Evolutionary conservation across 176 grass and related monocot species (phyloP).

Genomic region (Carex parvula): DNA sequence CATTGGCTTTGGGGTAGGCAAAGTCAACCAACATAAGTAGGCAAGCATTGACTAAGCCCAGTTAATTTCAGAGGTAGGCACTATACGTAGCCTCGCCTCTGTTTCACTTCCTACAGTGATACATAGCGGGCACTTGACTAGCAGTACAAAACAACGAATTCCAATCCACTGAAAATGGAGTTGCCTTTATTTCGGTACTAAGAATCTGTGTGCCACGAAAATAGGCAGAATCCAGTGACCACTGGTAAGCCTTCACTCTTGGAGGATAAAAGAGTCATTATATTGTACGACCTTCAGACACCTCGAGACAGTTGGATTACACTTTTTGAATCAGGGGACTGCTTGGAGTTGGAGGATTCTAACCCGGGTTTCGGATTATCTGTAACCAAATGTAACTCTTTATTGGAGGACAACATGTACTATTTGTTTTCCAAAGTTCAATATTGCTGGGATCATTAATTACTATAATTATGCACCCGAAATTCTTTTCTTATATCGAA

Average conservation of each 20-base stretch:
- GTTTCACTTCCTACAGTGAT: too few relatives aligned
- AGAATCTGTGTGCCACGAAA: constrained; percentile 20
- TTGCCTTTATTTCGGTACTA: not conserved
- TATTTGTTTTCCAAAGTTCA: too few relatives aligned
- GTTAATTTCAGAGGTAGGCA: too few relatives aligned
- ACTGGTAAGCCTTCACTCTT: too few relatives aligned
- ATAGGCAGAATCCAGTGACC: not conserved
- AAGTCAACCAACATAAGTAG: too few relatives aligned
- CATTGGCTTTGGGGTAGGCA: too few relatives aligned
- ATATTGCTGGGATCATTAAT: not conserved
- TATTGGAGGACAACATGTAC: too few relatives aligned
- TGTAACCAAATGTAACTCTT: not conserved
- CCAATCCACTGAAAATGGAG: not conserved
- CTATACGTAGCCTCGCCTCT: too few relatives aligned
- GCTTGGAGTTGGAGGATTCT: not conserved
- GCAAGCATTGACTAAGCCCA: too few relatives aligned
- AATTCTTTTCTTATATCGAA: not conserved
- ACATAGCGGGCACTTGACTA: too few relatives aligned
- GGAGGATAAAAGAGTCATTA: constrained; percentile 22
- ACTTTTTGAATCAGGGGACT: constrained; percentile 1
- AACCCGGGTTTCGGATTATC: not conserved
- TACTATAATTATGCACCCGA: not conserved
- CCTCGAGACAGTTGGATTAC: constrained; percentile 14
- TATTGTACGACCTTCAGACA: not conserved
- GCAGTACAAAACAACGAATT: too few relatives aligned